Evolutionary conservation across 2,329 filamentous ascomycete species (phyloP).

Genomic region (Trichophaea hybrida): DNA sequence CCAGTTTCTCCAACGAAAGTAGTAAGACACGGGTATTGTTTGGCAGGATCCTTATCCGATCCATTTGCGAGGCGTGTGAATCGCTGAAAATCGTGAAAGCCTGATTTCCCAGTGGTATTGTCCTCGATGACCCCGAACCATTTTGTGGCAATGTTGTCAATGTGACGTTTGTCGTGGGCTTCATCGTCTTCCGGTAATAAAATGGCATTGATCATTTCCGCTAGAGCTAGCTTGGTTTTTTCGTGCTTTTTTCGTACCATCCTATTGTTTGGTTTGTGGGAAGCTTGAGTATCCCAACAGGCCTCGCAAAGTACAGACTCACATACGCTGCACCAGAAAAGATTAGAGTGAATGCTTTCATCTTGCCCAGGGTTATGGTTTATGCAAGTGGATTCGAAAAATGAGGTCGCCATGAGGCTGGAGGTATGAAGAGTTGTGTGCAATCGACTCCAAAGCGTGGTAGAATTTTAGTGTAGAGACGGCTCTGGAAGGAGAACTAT

Average conservation of each 20-base stretch:
- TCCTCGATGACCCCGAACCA: slow-evolving; percentile 25
- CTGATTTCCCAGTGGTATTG: slow-evolving; percentile 2
- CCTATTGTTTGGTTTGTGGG: not conserved
- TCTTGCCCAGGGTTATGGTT: no score
- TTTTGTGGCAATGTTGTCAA: slow-evolving; percentile 19
- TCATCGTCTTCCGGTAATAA: slow-evolving; percentile 13
- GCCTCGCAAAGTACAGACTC: not conserved
- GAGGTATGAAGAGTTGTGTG: no score
- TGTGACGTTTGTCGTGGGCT: slow-evolving; percentile 9
- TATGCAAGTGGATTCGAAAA: no score
- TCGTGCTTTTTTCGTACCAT: slow-evolving; percentile 12
- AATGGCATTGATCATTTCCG: slow-evolving; percentile 16
- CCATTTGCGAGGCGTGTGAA: slow-evolving; percentile 9
- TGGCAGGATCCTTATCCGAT: slow-evolving; percentile 7
- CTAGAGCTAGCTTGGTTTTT: slow-evolving; percentile 18
- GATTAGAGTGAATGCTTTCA: not conserved
- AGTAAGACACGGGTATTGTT: slow-evolving; percentile 21
- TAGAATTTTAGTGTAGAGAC: no score
- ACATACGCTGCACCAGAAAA: not conserved
- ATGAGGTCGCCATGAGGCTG: no score
- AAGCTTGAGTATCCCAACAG: not conserved
- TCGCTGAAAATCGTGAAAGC: slow-evolving; percentile 13
- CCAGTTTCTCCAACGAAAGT: slow-evolving; percentile 25
- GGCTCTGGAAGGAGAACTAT: no score
- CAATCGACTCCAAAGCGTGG: no score